These are phyloP conservation scores for Chrysosporium keratinophilum DNA, from an alignment of 2,329 filamentous ascomycete genomes.

Conservation along the genomic window DNA sequence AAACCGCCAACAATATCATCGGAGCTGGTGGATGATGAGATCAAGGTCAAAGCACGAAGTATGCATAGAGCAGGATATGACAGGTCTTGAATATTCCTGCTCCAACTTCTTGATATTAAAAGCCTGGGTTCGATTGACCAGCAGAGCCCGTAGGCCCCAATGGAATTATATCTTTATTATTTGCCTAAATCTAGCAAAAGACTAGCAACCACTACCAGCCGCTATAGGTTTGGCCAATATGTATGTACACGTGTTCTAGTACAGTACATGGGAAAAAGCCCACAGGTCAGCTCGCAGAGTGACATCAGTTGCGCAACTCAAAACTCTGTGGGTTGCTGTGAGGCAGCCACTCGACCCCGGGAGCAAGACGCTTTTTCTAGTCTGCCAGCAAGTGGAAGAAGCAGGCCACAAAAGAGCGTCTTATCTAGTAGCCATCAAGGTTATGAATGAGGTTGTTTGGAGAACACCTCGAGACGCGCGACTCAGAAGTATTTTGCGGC, in stretches of 20 bases:
- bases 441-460: background rate
- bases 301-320: background rate
- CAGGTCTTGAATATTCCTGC: too few species aligned
- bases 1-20: background rate
- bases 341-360: background rate
- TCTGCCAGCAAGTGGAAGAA: background rate
- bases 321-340: background rate
- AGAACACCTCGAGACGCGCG: background rate
- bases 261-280: background rate
- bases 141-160: constrained; percentile 7
- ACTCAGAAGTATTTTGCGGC: background rate
- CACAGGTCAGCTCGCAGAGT: background rate
- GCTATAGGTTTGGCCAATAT: constrained; percentile 2
- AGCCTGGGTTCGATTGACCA: background rate
- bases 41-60: too few species aligned
- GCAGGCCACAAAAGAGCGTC: background rate
- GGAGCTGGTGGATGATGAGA: background rate
- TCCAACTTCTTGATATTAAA: too few species aligned
- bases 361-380: background rate
- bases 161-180: constrained; percentile 2
- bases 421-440: background rate
- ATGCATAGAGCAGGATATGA: too few species aligned
- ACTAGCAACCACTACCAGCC: constrained; percentile 5
- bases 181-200: constrained; percentile 7
- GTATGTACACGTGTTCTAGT: constrained; percentile 7